A percentile compares a stretch with the other conserved stretches of the same genome.
Evolutionary conservation across 1,284 basidiomycete species (phyloP).

Genomic region (Gomphus bonarii): DNA sequence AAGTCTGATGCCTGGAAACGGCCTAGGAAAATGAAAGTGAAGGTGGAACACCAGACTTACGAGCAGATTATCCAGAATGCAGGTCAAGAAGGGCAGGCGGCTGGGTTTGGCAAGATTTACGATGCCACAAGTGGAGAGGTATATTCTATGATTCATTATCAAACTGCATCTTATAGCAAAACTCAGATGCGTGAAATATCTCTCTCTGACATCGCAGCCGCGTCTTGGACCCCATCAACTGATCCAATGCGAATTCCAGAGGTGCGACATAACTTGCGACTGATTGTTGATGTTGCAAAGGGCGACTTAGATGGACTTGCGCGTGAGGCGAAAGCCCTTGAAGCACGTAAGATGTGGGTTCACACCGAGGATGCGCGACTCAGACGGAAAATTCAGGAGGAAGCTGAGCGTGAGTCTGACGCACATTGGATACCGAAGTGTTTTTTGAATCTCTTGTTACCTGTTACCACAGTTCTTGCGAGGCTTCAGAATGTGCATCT

Average conservation of each 20-base stretch:
- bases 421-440: background rate
- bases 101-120: slow-evolving; percentile 76
- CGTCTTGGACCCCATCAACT: slow-evolving; percentile 76
- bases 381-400: slow-evolving; percentile 56
- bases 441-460: slow-evolving; percentile 5
- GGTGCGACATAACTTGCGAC: slow-evolving; percentile 86
- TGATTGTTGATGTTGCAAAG: slow-evolving; percentile 77
- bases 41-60: slow-evolving; percentile 88
- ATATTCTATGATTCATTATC: slow-evolving; percentile 9
- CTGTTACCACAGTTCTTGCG: slow-evolving; percentile 49
- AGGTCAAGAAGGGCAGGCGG: slow-evolving; percentile 41
- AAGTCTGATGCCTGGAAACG: slow-evolving; percentile 70
- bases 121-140: slow-evolving; percentile 92
- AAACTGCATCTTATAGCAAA: slow-evolving; percentile 10
- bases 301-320: slow-evolving; percentile 82
- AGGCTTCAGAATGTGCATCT: slow-evolving; percentile 69
- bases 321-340: slow-evolving; percentile 76
- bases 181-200: slow-evolving; percentile 73
- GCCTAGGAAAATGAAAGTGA: slow-evolving; percentile 75
- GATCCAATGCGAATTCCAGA: slow-evolving; percentile 88
- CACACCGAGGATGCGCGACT: slow-evolving; percentile 62
- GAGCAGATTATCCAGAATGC: slow-evolving; percentile 88
- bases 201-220: slow-evolving; percentile 65
- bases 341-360: slow-evolving; percentile 70
- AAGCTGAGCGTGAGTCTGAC: slow-evolving; percentile 57